Conservation (phyloP, 306 rosid species). For the Mimosa bimucronata region DNA sequence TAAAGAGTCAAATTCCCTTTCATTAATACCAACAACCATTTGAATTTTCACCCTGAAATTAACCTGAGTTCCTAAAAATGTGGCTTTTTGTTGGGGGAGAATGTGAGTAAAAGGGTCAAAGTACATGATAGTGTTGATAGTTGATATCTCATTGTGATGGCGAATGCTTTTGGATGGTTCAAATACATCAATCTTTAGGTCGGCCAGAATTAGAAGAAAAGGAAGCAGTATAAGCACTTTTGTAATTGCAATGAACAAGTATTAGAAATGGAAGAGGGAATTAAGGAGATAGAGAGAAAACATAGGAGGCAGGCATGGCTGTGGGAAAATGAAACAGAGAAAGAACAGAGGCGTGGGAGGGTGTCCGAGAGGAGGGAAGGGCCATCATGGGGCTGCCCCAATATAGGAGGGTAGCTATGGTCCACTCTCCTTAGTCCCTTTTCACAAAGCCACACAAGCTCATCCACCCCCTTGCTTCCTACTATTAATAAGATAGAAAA, state of each 20-base stretch:
- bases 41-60: no score
- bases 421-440: constrained; percentile 1
- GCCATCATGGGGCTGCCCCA: constrained; percentile 31
- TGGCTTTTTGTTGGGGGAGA: not conserved
- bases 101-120: not conserved
- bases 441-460: not conserved
- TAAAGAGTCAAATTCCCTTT: no score
- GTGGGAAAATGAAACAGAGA: not conserved
- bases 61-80: not conserved
- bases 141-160: not conserved
- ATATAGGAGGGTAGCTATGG: constrained; percentile 8
- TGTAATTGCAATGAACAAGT: not conserved
- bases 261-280: not conserved
- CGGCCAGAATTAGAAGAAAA: not conserved
- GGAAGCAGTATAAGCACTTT: not conserved
- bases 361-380: constrained; percentile 7
- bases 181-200: not conserved
- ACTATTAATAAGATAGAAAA: no score
- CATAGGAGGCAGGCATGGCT: not conserved
- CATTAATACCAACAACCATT: no score
- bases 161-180: no score
- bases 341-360: not conserved
- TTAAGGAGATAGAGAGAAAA: not conserved
- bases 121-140: not conserved
- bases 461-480: not conserved